phyloP scores from a whole-genome alignment of 495 filamentous ascomycete species.

The Corynascus novoguineensis region DNA sequence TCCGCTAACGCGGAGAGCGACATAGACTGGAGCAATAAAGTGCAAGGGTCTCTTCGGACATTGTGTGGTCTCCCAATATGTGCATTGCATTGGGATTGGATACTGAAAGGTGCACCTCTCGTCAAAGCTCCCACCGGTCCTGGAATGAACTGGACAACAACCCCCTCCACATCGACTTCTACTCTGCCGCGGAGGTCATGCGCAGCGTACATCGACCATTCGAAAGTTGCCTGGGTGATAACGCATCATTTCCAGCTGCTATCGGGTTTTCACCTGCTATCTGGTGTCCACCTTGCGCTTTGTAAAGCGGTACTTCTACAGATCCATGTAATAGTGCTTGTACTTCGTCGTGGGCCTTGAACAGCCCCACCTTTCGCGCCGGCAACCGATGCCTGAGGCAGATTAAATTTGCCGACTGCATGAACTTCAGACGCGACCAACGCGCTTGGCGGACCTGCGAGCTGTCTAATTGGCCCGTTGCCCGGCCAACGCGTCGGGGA shows the following conservation, averaged over 20 bases:
- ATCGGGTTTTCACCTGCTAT: too few relatives aligned
- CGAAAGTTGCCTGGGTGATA: too few relatives aligned
- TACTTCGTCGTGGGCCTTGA: too few relatives aligned
- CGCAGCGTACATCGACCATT: too few relatives aligned
- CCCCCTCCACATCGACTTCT: too few relatives aligned
- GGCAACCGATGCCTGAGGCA: background rate
- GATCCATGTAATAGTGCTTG: too few relatives aligned
- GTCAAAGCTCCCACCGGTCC: background rate
- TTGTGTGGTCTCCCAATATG: background rate
- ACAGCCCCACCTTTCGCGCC: background rate
- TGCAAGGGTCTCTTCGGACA: conserved; percentile 24
- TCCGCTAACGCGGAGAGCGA: conserved; percentile 9
- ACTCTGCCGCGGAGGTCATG: too few relatives aligned
- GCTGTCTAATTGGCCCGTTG: background rate
- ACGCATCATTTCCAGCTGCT: too few relatives aligned
- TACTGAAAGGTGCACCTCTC: background rate
- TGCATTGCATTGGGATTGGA: background rate
- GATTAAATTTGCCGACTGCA: background rate
- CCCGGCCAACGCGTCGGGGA: background rate
- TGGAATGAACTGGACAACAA: background rate
- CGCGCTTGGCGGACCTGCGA: background rate
- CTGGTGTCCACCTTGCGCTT: too few relatives aligned
- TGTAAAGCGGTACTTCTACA: too few relatives aligned
- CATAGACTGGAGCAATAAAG: conserved; percentile 24
- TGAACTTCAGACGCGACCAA: background rate